Evolutionary conservation across 495 filamentous ascomycete species (phyloP), one percentile per base, ranked within the genome.

Genomic region (Penicillium salamii): DNA sequence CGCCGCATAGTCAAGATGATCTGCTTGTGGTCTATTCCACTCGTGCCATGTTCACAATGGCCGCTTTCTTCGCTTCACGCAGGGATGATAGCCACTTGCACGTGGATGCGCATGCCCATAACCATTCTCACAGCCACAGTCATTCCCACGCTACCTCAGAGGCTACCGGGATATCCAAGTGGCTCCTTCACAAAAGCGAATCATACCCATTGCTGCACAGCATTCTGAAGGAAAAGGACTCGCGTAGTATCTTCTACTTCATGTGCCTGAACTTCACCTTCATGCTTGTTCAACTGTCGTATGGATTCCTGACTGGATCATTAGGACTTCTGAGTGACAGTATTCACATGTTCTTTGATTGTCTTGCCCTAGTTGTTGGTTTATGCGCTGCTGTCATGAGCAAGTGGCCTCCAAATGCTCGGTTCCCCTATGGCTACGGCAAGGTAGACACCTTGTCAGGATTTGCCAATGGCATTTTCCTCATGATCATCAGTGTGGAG

Each of bases 321-420:
- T 77, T 99, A 6, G 93, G 93, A 1, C 77, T 99, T 3, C 83
- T 99, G 4, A 96, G 90, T 56, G 93, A 99, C 67, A 96, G 90
- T 61, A 95, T 99, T 52, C 93, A 99, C 68, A 99, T 99, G 93
- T 95, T 99, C 63, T 99, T 99, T 54, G 93, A 99, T 66, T 99
- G 93, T 55, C 79, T 96, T 12, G 93, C 93, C 15, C 78, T 99
- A 17, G 85, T 87, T 1, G 89, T 97, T 13, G 93, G 93, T 12
- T 78, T 99, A 7, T 89, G 89, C 57, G 93, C 93, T n/a, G 86
- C 95, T 9, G 90, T 99, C 11, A 92, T 95, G 78, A 95, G 89
- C 62, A 97, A 97, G 68, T 97, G 92, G 92, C 90, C 91, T 1
- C 86, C 91, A 1, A 95, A 84, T 61, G 74, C 84, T 53, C 69